These are phyloP conservation scores for Trichoderma reesei DNA, from an alignment of 495 filamentous ascomycete genomes.

Conservation along the genomic window DNA sequence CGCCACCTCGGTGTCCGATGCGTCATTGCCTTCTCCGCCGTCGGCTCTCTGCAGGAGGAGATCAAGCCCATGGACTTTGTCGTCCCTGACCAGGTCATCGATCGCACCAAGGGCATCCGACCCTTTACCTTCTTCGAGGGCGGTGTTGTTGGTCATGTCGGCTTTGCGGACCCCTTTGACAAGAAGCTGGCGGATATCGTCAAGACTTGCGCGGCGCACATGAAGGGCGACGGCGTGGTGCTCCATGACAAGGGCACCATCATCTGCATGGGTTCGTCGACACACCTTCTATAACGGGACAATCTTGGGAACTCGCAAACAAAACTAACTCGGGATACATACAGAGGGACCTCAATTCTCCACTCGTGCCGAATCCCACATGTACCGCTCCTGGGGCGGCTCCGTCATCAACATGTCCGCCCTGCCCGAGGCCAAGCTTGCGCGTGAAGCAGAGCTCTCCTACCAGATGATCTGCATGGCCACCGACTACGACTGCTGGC, in stretches of 20 bases:
- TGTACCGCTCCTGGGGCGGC: conserved; percentile 89
- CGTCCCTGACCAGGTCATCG: conserved; percentile 90
- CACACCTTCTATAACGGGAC: too few species aligned
- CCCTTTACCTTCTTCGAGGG: conserved; percentile 95
- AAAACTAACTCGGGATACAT: background rate
- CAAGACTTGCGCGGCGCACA: conserved; percentile 56
- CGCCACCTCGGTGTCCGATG: conserved; percentile 79
- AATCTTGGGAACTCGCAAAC: too few species aligned
- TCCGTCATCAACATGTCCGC: conserved; percentile 95
- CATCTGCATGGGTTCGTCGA: conserved; percentile 73
- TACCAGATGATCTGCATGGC: conserved; percentile 99
- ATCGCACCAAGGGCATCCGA: conserved; percentile 88
- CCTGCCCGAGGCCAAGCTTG: conserved; percentile 93
- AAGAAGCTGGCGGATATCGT: conserved; percentile 63
- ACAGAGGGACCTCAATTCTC: conserved; percentile 90
- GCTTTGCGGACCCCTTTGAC: conserved; percentile 94
- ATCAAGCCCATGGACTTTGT: conserved; percentile 95
- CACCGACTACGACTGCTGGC: conserved; percentile 99
- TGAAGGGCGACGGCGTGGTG: conserved; percentile 68
- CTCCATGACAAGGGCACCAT: conserved; percentile 72
- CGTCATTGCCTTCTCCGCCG: conserved; percentile 89
- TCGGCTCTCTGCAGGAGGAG: conserved; percentile 83
- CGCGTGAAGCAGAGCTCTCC: conserved; percentile 87
- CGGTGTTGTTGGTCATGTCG: conserved; percentile 87
- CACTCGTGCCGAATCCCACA: conserved; percentile 88